phyloP scores from a whole-genome alignment of 495 filamentous ascomycete genomes.

The Penicillium salamii region DNA sequence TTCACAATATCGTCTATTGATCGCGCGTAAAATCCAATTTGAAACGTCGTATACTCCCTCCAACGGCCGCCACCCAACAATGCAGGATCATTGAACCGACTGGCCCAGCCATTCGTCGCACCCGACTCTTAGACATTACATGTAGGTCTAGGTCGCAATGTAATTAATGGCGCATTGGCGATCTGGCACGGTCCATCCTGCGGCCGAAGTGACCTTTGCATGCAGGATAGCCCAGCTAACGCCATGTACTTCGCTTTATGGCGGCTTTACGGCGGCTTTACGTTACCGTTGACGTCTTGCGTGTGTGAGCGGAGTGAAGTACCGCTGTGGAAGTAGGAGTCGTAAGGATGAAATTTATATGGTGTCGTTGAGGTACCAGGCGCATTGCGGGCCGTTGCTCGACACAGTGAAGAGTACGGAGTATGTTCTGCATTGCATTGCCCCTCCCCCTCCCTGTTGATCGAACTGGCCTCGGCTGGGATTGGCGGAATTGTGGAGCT shows the following conservation, averaged over 20 bases:
- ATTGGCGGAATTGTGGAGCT: constrained; percentile 12
- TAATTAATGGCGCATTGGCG: constrained; percentile 18
- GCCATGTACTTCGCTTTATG: not conserved
- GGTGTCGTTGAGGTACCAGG: not conserved
- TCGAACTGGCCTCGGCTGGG: constrained; percentile 13
- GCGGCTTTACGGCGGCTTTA: not conserved
- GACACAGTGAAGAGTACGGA: no score
- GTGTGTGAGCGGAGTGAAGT: not conserved
- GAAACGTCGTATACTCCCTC: not conserved
- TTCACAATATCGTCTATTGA: no score
- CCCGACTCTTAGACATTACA: constrained; percentile 15
- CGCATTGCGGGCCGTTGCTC: not conserved
- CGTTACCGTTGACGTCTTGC: not conserved
- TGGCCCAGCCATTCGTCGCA: constrained; percentile 22
- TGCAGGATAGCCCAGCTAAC: constrained; percentile 1
- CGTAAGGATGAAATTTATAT: not conserved
- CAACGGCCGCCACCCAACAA: constrained; percentile 3
- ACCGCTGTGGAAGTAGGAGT: constrained; percentile 3
- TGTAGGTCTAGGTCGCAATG: not conserved
- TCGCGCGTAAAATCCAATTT: no score
- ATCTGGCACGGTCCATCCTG: constrained; percentile 12
- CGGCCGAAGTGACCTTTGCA: not conserved
- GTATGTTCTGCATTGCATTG: constrained; percentile 26
- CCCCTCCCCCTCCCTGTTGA: constrained; percentile 12
- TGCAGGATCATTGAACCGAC: constrained; percentile 21